Conservation (phyloP, 306 rosid species). For the Oemleria cerasiformis region DNA sequence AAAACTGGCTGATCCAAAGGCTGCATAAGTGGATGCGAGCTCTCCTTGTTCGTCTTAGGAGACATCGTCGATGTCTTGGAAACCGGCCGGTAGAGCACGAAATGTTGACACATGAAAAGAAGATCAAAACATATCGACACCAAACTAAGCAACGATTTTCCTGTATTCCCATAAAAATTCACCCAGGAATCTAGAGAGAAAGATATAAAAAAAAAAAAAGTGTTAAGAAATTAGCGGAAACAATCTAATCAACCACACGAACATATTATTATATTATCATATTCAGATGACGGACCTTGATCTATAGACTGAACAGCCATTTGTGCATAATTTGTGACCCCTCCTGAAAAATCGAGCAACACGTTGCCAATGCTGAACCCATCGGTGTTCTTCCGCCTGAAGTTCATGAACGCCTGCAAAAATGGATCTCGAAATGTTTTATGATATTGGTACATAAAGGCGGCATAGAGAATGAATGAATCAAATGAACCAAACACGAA, state of each 20-base stretch:
- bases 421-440: neutral
- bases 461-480: too few species aligned
- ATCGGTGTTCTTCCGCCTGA: slow-evolving; percentile 65
- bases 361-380: slow-evolving; percentile 80
- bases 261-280: neutral
- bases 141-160: slow-evolving; percentile 66
- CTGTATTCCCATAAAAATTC: slow-evolving; percentile 77
- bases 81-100: slow-evolving; percentile 46
- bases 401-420: slow-evolving; percentile 73
- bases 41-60: slow-evolving; percentile 25
- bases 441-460: too few species aligned
- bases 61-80: slow-evolving; percentile 21
- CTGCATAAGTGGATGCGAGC: slow-evolving; percentile 36
- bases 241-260: neutral
- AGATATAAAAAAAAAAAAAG: too few species aligned
- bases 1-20: slow-evolving; percentile 20
- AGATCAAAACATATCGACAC: slow-evolving; percentile 55
- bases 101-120: slow-evolving; percentile 74
- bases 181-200: slow-evolving; percentile 73
- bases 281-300: slow-evolving; percentile 59
- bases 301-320: slow-evolving; percentile 80
- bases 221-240: too few species aligned
- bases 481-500: neutral
- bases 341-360: slow-evolving; percentile 71
- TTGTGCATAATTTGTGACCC: slow-evolving; percentile 58